These are phyloP conservation scores for Vigna unguiculata DNA, from an alignment of 306 rosid species.

Conservation along the genomic window DNA sequence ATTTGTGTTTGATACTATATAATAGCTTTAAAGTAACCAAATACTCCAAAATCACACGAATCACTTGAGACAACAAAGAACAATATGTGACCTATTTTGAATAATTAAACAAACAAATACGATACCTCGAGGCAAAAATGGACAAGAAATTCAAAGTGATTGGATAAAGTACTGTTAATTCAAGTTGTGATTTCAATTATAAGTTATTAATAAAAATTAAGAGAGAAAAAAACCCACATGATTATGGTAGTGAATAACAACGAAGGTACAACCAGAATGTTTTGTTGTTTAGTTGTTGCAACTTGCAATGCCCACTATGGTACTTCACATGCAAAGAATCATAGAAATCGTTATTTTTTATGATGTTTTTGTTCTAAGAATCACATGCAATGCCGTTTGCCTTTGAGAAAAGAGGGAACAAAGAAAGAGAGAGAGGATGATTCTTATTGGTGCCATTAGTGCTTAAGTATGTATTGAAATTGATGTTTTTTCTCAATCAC, in stretches of 20 bases:
- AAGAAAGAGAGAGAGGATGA: background rate
- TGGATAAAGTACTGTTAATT: too few relatives aligned
- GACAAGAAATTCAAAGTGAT: background rate
- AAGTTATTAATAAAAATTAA: background rate
- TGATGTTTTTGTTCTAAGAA: background rate
- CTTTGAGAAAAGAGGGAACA: background rate
- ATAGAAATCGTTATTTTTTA: background rate
- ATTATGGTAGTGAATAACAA: background rate
- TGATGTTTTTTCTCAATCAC: background rate
- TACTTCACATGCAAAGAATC: slow-evolving; percentile 38
- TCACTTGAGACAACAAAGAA: background rate
- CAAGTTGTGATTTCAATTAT: background rate
- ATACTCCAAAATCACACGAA: background rate
- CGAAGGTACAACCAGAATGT: background rate
- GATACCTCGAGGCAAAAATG: background rate
- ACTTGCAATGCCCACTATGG: slow-evolving; percentile 10
- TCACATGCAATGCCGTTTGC: slow-evolving; percentile 24
- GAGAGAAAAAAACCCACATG: background rate
- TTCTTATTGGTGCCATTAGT: background rate
- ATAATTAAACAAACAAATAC: background rate
- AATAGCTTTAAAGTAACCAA: background rate
- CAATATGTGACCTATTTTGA: background rate
- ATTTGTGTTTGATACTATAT: background rate
- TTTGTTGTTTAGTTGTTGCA: background rate
- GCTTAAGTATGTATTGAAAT: background rate